Evolutionary conservation across 2,329 filamentous ascomycete species (phyloP).

Genomic region (Biscogniauxia marginata): DNA sequence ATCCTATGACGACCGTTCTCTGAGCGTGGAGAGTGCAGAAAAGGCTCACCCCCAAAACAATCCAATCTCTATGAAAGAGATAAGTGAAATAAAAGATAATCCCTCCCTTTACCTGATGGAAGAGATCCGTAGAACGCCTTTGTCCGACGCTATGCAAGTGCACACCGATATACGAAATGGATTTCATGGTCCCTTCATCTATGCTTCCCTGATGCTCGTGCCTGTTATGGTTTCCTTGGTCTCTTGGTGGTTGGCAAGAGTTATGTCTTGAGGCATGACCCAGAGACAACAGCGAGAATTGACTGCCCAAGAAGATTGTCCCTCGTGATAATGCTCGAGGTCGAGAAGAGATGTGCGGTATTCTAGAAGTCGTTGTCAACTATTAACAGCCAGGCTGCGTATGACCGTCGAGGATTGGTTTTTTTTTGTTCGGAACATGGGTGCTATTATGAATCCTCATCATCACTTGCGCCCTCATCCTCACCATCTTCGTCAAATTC

Average conservation of each 20-base stretch:
- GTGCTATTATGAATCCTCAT: constrained; percentile 42
- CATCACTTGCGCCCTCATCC: constrained; percentile 56
- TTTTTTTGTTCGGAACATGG: neutral
- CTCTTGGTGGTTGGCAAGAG: neutral
- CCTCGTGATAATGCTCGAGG: neutral
- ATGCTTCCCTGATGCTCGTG: neutral
- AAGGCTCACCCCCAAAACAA: constrained; percentile 1
- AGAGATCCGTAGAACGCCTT: constrained; percentile 28
- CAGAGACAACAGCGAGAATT: too few species aligned
- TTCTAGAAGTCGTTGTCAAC: neutral
- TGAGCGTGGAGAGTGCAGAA: constrained; percentile 14
- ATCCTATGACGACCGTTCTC: constrained; percentile 7
- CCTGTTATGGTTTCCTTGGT: neutral
- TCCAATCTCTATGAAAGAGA: constrained; percentile 12
- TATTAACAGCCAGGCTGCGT: too few species aligned
- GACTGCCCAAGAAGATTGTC: neutral
- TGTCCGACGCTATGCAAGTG: constrained; percentile 34
- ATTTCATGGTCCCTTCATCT: neutral
- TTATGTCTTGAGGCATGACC: too few species aligned
- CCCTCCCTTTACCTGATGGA: constrained; percentile 10
- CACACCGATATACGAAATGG: constrained; percentile 16
- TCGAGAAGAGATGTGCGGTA: constrained; percentile 1
- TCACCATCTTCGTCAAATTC: constrained; percentile 57
- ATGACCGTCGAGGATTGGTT: too few species aligned
- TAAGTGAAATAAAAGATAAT: constrained; percentile 1